A percentile compares a stretch with the other conserved stretches of the same genome.
Conservation (phyloP, 345 rosid genomes). For the Populus euphratica region DNA sequence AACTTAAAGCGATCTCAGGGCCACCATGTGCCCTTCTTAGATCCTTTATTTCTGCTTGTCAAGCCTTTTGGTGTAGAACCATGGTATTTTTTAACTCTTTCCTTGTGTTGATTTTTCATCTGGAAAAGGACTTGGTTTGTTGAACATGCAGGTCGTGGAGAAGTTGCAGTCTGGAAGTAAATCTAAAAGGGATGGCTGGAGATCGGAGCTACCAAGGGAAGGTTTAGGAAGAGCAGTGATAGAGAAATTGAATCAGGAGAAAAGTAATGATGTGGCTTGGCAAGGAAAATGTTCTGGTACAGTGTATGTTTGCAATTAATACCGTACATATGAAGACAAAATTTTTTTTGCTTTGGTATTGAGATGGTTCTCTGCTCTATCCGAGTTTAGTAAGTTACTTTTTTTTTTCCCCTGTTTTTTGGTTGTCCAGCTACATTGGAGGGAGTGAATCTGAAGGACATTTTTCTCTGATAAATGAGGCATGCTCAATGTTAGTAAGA, state of each 20-base stretch:
- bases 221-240: constrained; percentile 64
- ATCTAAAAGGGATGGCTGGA: constrained; percentile 63
- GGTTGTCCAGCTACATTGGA: constrained; percentile 66
- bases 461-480: constrained; percentile 88
- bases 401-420: background rate
- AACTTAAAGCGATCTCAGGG: too few relatives aligned
- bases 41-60: too few relatives aligned
- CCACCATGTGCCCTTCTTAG: too few relatives aligned
- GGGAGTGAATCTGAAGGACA: constrained; percentile 91
- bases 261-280: constrained; percentile 72
- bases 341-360: background rate
- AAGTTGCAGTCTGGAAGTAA: constrained; percentile 74
- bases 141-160: constrained; percentile 70
- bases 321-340: background rate
- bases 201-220: constrained; percentile 53
- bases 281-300: constrained; percentile 99
- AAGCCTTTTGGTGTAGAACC: background rate
- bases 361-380: background rate
- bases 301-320: constrained; percentile 68
- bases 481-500: constrained; percentile 89
- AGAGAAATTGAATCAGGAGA: constrained; percentile 67
- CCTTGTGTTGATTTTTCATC: background rate
- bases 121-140: constrained; percentile 11
- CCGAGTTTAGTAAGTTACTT: constrained; percentile 8
- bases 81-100: background rate